A percentile compares a stretch with the other conserved stretches of the same genome.
Conservation (phyloP, 2,329 filamentous ascomycete species). For the Fusarium oligoseptatum region DNA sequence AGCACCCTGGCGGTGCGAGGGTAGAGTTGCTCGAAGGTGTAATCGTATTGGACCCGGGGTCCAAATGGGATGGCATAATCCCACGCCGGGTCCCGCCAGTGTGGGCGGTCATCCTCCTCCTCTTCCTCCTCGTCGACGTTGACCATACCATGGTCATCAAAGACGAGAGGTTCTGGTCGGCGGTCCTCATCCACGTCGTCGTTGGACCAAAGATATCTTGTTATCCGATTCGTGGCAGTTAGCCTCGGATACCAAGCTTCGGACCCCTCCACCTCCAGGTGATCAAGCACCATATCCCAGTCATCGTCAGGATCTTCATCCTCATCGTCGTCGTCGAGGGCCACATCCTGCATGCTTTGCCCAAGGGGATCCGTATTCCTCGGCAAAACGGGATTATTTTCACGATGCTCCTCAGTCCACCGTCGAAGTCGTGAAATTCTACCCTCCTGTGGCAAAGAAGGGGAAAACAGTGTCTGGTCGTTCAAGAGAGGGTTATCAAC, state of each 20-base stretch:
- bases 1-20: neutral
- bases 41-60: neutral
- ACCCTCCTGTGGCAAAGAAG: neutral
- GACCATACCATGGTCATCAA: neutral
- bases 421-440: neutral
- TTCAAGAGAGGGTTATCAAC: neutral
- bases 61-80: slow-evolving; percentile 19
- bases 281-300: slow-evolving; percentile 1
- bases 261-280: neutral
- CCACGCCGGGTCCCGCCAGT: slow-evolving; percentile 9
- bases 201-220: neutral
- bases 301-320: neutral
- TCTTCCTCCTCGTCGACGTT: slow-evolving; percentile 6
- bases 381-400: neutral
- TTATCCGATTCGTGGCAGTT: neutral
- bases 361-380: neutral
- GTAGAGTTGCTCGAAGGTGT: slow-evolving; percentile 4
- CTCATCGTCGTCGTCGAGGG: neutral
- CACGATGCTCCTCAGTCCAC: neutral
- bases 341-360: neutral
- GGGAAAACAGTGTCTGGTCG: neutral
- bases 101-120: neutral
- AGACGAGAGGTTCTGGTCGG: neutral
- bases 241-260: neutral
- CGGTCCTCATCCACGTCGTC: neutral